A percentile compares a stretch with the other conserved stretches of the same genome.
phyloP scores from a whole-genome alignment of 2,329 filamentous ascomycete species.

The Diaporthe citriasiana region DNA sequence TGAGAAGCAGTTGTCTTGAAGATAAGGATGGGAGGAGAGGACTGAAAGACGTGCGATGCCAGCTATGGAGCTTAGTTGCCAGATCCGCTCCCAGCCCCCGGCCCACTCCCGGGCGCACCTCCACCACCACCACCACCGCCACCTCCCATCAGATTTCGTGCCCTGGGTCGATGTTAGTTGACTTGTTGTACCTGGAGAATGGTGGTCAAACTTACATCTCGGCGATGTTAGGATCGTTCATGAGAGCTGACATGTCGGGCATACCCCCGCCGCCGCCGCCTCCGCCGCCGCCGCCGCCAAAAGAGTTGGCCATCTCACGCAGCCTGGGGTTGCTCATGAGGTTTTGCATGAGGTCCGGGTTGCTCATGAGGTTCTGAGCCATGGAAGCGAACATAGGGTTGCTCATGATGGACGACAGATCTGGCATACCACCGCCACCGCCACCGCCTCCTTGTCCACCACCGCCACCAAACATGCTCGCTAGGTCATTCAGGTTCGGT shows the following conservation, averaged over 20 bases:
- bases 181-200: background rate
- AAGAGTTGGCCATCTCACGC: conserved; percentile 87
- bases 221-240: conserved; percentile 92
- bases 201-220: conserved; percentile 80
- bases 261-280: conserved; percentile 79
- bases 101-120: conserved; percentile 42
- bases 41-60: background rate
- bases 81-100: conserved; percentile 39
- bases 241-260: conserved; percentile 87
- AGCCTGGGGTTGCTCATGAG: conserved; percentile 95
- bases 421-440: conserved; percentile 82
- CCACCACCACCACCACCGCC: conserved; percentile 45
- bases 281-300: conserved; percentile 52
- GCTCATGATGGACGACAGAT: conserved; percentile 88
- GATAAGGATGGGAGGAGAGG: background rate
- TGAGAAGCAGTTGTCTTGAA: background rate
- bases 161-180: conserved; percentile 44
- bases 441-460: conserved; percentile 67
- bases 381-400: conserved; percentile 99
- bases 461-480: conserved; percentile 79
- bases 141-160: conserved; percentile 50
- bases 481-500: conserved; percentile 78
- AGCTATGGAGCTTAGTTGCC: conserved; percentile 25
- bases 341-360: conserved; percentile 91
- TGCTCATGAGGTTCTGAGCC: conserved; percentile 97